Conservation (phyloP, 2,329 filamentous ascomycete species). For the Fusarium anguioides region DNA sequence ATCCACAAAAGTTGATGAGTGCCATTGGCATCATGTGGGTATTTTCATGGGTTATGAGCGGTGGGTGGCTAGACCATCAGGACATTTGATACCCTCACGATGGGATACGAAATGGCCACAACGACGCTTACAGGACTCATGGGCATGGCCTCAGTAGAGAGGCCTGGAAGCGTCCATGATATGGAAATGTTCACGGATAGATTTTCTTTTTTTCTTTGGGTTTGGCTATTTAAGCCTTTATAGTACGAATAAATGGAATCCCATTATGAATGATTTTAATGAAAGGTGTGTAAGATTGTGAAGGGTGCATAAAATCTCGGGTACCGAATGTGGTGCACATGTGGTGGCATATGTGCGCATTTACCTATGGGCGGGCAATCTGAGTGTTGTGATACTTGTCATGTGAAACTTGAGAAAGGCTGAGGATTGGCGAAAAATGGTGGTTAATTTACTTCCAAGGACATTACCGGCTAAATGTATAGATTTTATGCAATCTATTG, state of each 20-base stretch:
- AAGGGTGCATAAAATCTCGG: too few relatives aligned
- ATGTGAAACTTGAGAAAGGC: not conserved
- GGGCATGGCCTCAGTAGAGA: slow-evolving; percentile 47
- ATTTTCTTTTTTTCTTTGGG: slow-evolving; percentile 48
- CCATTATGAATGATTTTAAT: not conserved
- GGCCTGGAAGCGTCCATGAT: slow-evolving; percentile 45
- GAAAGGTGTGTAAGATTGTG: not conserved
- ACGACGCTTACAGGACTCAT: slow-evolving; percentile 46
- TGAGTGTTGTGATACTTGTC: not conserved
- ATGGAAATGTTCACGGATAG: slow-evolving; percentile 50
- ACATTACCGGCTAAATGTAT: not conserved
- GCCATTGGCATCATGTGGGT: slow-evolving; percentile 42
- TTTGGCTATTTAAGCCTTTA: slow-evolving; percentile 39
- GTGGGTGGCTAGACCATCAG: slow-evolving; percentile 44
- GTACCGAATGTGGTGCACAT: too few relatives aligned
- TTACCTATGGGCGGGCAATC: not conserved
- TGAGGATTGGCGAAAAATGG: not conserved
- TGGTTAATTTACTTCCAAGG: too few relatives aligned
- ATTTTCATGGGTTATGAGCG: slow-evolving; percentile 47
- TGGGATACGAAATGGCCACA: slow-evolving; percentile 37
- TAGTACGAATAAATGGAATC: slow-evolving; percentile 42
- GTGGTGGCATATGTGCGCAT: not conserved
- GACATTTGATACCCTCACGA: slow-evolving; percentile 40
- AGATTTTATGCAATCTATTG: too few relatives aligned
- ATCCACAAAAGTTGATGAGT: slow-evolving; percentile 47